Base-by-base conservation (phyloP, 371 early-diverging fungal genomes). In the Mortierella sp. region DNA sequence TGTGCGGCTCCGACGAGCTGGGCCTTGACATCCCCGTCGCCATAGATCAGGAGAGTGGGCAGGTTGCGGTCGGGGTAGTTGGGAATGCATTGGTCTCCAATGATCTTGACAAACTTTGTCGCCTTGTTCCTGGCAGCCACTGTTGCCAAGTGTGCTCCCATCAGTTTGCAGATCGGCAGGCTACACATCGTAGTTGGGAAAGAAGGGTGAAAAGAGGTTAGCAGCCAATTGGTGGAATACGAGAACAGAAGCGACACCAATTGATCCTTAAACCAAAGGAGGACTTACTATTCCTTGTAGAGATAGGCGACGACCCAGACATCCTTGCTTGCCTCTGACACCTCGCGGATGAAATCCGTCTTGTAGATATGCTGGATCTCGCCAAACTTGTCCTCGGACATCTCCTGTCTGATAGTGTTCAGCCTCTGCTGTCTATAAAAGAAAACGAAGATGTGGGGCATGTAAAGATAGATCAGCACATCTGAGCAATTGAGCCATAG, bases 1-100 rank as follows among this genome's bases (percentile, higher is more conserved):
- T 87, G 86, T 70, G 91, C 85, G 53, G 96, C 89, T 22, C 98
- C 95, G 1, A 96, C 95, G 34, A 97, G 82, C 79, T 98, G 96
- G 4, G 91, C 88, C 75, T 90, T 91, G 58, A 97, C 84, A 70
- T 98, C 97, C 26, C 97, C 96, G 11, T 95, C 84, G 29, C 94
- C 94, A 85, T 97, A 98, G 58, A 97, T 88, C 66, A 98, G 80
- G 31, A 98, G 85, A 0, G 99, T 97, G n/a, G 97, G 97, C 52
- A 96, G 85, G 83, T 97, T 97, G 52, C 90, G 87, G 85, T 98
- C 98, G 4, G 98, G 98, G 76, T 96, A 98, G 76, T 96, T 94
- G 58, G 93, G 95, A 79, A 98, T 97, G 88, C 98, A 97, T 74
- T 95, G 95, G 71, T 96, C 96, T 5, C 94, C 94, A 16, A 96